These are phyloP conservation scores for Incumbomyces lentus DNA, from an alignment of 2,329 filamentous ascomycete species.

Conservation along the genomic window DNA sequence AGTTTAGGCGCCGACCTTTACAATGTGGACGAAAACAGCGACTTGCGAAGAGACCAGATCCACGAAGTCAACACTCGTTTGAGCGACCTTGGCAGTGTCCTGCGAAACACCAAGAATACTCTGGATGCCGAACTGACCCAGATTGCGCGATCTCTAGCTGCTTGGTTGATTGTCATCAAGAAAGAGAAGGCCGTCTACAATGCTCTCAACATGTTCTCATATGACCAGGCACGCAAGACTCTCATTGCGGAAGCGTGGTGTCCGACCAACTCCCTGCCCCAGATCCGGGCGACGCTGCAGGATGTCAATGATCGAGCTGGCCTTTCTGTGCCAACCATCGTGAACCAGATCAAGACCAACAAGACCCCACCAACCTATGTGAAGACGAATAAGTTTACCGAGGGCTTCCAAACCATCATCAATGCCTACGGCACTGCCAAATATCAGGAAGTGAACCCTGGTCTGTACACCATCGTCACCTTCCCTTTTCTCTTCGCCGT, in stretches of 20 bases:
- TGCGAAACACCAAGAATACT: constrained; percentile 89
- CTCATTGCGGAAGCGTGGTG: constrained; percentile 97
- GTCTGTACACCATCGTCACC: constrained; percentile 86
- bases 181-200: constrained; percentile 98
- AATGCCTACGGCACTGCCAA: constrained; percentile 97
- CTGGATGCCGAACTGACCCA: constrained; percentile 86
- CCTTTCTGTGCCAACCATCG: constrained; percentile 92
- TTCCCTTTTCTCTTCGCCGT: constrained; percentile 99
- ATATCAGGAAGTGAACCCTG: constrained; percentile 94
- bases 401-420: constrained; percentile 97
- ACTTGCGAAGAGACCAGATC: constrained; percentile 88
- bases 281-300: constrained; percentile 87
- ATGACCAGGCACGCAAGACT: constrained; percentile 89
- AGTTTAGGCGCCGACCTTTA: constrained; percentile 93
- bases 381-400: constrained; percentile 97
- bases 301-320: constrained; percentile 95
- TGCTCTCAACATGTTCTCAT: constrained; percentile 91
- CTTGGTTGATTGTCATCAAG: constrained; percentile 95
- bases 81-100: constrained; percentile 79
- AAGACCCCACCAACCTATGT: constrained; percentile 96
- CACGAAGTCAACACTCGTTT: constrained; percentile 94
- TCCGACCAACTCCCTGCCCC: constrained; percentile 76
- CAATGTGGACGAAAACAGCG: constrained; percentile 93
- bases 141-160: constrained; percentile 82
- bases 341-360: constrained; percentile 94